Percentiles rank a stretch among this genome's conserved stretches.
These are phyloP conservation scores for Ceratobasidium sp. DNA, from an alignment of 1,284 basidiomycete species.

Conservation along the genomic window DNA sequence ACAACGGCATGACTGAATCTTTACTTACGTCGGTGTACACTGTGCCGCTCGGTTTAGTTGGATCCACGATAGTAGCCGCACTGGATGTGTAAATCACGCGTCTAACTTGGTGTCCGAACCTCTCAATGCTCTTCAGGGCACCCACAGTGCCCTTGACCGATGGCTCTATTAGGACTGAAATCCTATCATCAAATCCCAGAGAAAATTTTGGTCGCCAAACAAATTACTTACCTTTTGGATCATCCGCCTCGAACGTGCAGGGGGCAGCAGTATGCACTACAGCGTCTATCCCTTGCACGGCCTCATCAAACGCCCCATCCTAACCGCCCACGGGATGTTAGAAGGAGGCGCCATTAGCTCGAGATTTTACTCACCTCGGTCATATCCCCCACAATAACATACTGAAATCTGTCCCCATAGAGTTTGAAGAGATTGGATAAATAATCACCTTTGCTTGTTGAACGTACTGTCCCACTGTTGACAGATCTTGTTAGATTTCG, in stretches of 20 bases:
- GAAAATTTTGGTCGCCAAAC: neutral
- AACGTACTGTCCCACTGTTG: constrained; percentile 59
- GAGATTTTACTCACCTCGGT: constrained; percentile 50
- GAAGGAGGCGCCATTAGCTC: neutral
- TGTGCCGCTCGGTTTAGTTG: constrained; percentile 49
- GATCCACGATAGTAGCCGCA: constrained; percentile 64
- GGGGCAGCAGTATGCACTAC: constrained; percentile 57
- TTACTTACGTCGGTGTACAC: constrained; percentile 55
- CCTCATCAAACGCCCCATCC: constrained; percentile 56
- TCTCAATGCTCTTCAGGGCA: constrained; percentile 68
- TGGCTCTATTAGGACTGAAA: constrained; percentile 68
- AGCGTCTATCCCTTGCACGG: constrained; percentile 55
- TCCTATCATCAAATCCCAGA: no score
- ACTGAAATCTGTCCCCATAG: constrained; percentile 62
- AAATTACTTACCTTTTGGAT: constrained; percentile 59
- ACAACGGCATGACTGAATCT: constrained; percentile 50
- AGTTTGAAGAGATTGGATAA: constrained; percentile 59
- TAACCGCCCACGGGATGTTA: neutral
- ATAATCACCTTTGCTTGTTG: constrained; percentile 58
- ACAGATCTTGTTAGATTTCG: neutral
- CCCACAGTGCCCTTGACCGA: constrained; percentile 74
- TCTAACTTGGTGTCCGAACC: constrained; percentile 66
- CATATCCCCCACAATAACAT: constrained; percentile 65
- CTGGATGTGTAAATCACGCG: constrained; percentile 76
- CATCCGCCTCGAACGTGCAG: constrained; percentile 54